Evolutionary conservation across 2,329 filamentous ascomycete genomes (phyloP).

Genomic region (Colletotrichum tanaceti): DNA sequence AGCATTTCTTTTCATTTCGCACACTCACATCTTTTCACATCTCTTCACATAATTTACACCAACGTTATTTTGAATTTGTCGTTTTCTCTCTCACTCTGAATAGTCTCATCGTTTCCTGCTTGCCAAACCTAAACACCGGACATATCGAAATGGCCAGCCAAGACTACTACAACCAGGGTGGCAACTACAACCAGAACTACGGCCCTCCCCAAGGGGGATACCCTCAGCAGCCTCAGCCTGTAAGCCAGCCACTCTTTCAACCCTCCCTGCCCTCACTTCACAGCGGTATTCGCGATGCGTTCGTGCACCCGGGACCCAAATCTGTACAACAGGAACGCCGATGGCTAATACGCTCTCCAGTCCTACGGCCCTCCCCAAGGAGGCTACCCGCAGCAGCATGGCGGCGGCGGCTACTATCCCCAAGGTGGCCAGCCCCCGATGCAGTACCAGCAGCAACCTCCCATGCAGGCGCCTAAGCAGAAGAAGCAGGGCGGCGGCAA

Average conservation of each 20-base stretch:
- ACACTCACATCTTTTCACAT: slow-evolving; percentile 16
- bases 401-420: slow-evolving; percentile 47
- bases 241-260: slow-evolving; percentile 45
- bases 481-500: slow-evolving; percentile 50
- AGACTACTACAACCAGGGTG: slow-evolving; percentile 54
- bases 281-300: neutral
- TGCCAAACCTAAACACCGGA: neutral
- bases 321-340: neutral
- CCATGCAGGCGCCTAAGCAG: slow-evolving; percentile 45
- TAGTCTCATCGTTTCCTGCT: neutral
- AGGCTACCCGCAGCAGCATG: slow-evolving; percentile 47
- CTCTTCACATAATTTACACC: neutral
- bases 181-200: slow-evolving; percentile 43
- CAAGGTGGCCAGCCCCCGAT: slow-evolving; percentile 53
- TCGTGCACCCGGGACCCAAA: neutral
- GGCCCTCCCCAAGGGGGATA: slow-evolving; percentile 43
- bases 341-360: slow-evolving; percentile 41
- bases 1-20: slow-evolving; percentile 23
- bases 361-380: slow-evolving; percentile 48
- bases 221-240: slow-evolving; percentile 55
- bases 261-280: neutral
- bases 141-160: slow-evolving; percentile 52
- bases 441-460: slow-evolving; percentile 56
- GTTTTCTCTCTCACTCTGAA: slow-evolving; percentile 8
- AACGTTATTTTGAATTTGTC: neutral